phyloP scores from a whole-genome alignment of 1,139 yeast species.

The Dujonia santamariae region DNA sequence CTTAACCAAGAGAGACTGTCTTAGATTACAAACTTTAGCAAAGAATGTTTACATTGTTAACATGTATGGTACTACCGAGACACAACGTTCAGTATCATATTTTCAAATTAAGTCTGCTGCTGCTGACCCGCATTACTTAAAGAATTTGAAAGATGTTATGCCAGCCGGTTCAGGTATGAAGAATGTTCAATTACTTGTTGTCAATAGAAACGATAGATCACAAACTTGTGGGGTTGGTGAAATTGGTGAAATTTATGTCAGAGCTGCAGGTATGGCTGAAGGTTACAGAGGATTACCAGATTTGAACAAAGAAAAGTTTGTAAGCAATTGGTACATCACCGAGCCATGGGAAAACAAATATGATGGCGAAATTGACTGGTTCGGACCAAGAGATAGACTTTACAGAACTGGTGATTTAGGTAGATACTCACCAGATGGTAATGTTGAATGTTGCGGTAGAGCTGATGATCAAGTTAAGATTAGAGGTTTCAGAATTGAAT shows the following conservation, averaged over 20 bases:
- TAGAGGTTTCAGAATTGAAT: constrained; percentile 96
- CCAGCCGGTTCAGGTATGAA: constrained; percentile 99
- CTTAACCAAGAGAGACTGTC: constrained; percentile 92
- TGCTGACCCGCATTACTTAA: constrained; percentile 69
- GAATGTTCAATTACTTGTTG: constrained; percentile 90
- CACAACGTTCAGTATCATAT: constrained; percentile 95
- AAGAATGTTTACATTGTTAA: constrained; percentile 87
- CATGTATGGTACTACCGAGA: constrained; percentile 99
- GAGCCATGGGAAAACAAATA: constrained; percentile 48
- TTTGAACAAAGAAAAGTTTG: constrained; percentile 79
- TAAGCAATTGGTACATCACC: constrained; percentile 83
- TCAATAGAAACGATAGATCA: constrained; percentile 80
- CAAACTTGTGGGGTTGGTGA: constrained; percentile 98
- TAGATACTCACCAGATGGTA: constrained; percentile 93
- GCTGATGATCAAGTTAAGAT: constrained; percentile 99
- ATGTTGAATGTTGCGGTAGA: constrained; percentile 97
- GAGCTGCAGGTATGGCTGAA: constrained; percentile 98
- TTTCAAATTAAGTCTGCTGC: constrained; percentile 79
- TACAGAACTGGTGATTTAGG: constrained; percentile 98
- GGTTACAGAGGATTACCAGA: constrained; percentile 93
- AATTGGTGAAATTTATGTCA: constrained; percentile 95
- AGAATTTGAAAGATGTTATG: constrained; percentile 88
- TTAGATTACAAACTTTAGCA: constrained; percentile 87
- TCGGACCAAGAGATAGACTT: constrained; percentile 91
- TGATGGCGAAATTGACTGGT: constrained; percentile 47